Evolutionary conservation across 768 basidiomycete species (phyloP), one percentile per base, ranked within the genome.

Genomic region (Suillus luteus): DNA sequence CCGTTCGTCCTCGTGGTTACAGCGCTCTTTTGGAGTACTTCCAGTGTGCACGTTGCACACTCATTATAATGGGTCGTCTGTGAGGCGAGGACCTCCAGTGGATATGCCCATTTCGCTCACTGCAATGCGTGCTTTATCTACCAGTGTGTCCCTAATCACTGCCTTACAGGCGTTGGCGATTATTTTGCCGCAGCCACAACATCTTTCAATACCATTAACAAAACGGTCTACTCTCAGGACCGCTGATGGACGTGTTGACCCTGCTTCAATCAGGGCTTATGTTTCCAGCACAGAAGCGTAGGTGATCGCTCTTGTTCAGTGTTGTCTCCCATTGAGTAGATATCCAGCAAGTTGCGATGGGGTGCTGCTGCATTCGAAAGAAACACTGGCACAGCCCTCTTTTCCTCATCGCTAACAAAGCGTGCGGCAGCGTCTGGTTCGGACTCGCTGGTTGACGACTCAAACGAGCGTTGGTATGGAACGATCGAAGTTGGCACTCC

Each of bases 401-500:
- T 44, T 9, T 38, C 57, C 31, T 37, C 54, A 24, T 31, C 57
- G 17, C 15, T 19, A 3, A 19, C 15, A 27, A 48, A 55, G 40
- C 19, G 49, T 9, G 27, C 22, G 41, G 24, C 33, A 9, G 55
- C 40, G 24, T 55, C 24, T 1, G 62, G 59, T 22, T n/a, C 40
- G 37, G 61, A 52, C 51, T 12, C 65, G 3, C 71, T 75, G 31
- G 64, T 62, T 11, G 67, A 64, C 40, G 59, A 67, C 14, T 49
- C 64, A 37, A 65, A 66, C 38, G 24, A 48, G 22, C 52, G 46
- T 27, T 75, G 73, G 73, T 73, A 72, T 11, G 74, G 72, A 8
- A 62, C 59, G 1, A 66, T 74, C 33, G 64, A 61, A 4, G 71
- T 74, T 5, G 74, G 74, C 5, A 63, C 72, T 0, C 73, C 73